Evolutionary conservation across 2,329 filamentous ascomycete species (phyloP), one percentile per base, ranked within the genome.

Genomic region (Aspergillus fructus): DNA sequence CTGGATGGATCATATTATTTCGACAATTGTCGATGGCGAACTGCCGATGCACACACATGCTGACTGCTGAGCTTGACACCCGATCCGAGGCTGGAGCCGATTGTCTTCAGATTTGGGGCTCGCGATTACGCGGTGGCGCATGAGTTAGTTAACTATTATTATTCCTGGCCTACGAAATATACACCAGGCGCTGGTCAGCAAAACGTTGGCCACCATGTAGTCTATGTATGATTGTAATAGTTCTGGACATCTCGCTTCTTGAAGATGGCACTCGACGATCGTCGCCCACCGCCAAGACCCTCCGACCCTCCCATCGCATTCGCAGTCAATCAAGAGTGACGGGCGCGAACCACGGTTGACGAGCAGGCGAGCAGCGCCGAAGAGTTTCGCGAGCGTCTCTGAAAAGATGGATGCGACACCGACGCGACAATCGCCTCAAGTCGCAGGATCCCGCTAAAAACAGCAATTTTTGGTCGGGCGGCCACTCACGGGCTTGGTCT

Each of bases 401-500:
- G 42, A 47, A 55, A 49, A 24, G 39, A 37, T 21, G 53, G 45
- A 49, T 53, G 43, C 34, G 43, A 47, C 42, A 30, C 42, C 23
- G 43, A 47, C 42, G 43, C 42, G 51, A 55, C 33, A 43, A 19
- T 43, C 43, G 33, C 43, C 53, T 52, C 41, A 49, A 50, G 30
- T 52, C 30, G 42, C 52, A 59, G 60, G 59, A 61, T 62, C 53
- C 53, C 55, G 51, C 55, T 47, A 56, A 27, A 30, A 49, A n/a
- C 45, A 33, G 7, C 7, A 43, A 40, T 27, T 24, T 46, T 46
- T 8, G 17, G 55, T 41, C 45, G 49, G 45, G 33, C 49, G 49
- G 39, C 59, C 59, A 60, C 37, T 60, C 55, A 60, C 30, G 17
- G 45, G 24, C n/a, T 24, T n/a, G 11, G 15, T 27, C 27, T 30